Base-by-base conservation (phyloP, 805 yeast genomes). In the Isabelozyma rhagii region DNA sequence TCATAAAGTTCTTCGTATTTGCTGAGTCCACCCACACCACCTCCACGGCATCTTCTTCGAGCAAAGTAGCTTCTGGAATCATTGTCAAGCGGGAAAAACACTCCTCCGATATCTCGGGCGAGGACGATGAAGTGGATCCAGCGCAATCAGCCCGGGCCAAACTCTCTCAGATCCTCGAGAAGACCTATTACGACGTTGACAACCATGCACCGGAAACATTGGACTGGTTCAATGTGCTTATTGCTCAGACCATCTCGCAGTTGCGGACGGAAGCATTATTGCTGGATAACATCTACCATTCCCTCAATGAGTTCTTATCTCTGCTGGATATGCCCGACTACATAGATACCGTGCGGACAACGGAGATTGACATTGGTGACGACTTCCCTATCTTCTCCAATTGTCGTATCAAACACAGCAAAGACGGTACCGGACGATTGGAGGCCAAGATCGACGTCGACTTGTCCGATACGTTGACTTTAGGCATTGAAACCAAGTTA, bases 361-460 rank as follows among this genome's bases (percentile, higher is more conserved):
- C 92, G 1, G 97, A 93, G 60, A 83, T 94, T 25, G 93, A 91
- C 59, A 85, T 94, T 50, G 99, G 99, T 34, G 89, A 90, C 63
- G 97, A 92, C 66, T 94, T 85, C 63, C 99, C 99, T 3, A 89
- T 94, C 46, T 89, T 94, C 63, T 88, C 96, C 49, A 94, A 94
- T 62, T 94, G 99, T 67, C 78, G 96, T 45, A 88, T 94, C 39
- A 77, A 77, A 53, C 83, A 82, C 52, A 78, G 80, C 48, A 78
- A 79, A 18, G 82, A 78, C 49, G 72, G 72, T 1, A 74, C 80
- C 17, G 73, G 83, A 14, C 68, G 84, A 41, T 61, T 82, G 42
- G 96, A 91, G 62, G 97, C 96, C 1, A 89, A 87, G 57, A 91
- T 92, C 31, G 97, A 92, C 66, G 96, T 92, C 34, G 96, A 90